These are phyloP conservation scores for Thelonectria rubi DNA, from an alignment of 2,329 filamentous ascomycete genomes.

Conservation along the genomic window DNA sequence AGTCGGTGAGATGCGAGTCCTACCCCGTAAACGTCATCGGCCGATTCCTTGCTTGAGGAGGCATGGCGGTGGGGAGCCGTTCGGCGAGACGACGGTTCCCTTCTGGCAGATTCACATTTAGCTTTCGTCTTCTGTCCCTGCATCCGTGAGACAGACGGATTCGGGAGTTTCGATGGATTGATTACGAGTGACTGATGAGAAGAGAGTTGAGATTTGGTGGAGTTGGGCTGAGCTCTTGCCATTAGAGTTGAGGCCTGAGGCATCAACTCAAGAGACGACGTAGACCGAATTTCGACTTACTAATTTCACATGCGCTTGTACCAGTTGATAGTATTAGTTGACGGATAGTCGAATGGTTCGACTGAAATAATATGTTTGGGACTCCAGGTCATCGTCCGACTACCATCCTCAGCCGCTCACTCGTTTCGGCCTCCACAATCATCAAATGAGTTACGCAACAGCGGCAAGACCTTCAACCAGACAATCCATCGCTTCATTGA, in stretches of 20 bases:
- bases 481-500: too few species aligned
- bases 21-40: conserved; percentile 20
- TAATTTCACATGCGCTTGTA: too few species aligned
- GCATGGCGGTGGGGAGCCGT: conserved; percentile 1
- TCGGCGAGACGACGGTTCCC: background rate
- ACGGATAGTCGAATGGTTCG: too few species aligned
- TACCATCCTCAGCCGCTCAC: too few species aligned
- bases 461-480: too few species aligned
- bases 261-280: background rate
- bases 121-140: background rate
- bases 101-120: background rate
- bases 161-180: background rate
- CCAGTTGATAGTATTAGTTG: too few species aligned
- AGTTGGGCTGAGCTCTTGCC: background rate
- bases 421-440: too few species aligned
- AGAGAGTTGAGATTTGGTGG: background rate
- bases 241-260: background rate
- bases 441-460: too few species aligned
- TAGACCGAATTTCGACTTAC: too few species aligned
- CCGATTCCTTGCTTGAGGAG: conserved; percentile 4
- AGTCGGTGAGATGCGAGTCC: background rate
- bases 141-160: background rate
- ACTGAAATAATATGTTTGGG: too few species aligned
- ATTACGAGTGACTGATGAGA: background rate
- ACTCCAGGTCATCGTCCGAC: too few species aligned